Conservation (phyloP, 768 basidiomycete species). For the Butyriboletus loyo region DNA sequence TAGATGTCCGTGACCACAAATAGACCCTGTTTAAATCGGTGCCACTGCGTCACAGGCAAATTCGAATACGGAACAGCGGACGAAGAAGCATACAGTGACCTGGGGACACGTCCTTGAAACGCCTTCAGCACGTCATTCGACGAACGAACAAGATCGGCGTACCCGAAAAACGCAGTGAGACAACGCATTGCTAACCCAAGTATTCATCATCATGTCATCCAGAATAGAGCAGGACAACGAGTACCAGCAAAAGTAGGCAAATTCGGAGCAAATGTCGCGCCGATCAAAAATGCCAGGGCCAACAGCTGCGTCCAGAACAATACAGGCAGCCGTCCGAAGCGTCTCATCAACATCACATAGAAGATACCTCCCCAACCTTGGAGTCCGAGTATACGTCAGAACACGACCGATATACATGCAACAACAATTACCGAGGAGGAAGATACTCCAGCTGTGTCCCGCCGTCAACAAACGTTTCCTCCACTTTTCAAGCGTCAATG, state of each 20-base stretch:
- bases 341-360: conserved; percentile 30
- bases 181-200: conserved; percentile 29
- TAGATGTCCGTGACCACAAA: conserved; percentile 49
- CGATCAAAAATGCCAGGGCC: conserved; percentile 45
- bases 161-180: conserved; percentile 33
- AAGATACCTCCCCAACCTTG: conserved; percentile 32
- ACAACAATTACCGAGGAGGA: conserved; percentile 36
- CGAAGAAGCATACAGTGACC: conserved; percentile 36
- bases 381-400: conserved; percentile 3
- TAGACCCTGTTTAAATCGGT: conserved; percentile 32
- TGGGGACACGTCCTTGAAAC: conserved; percentile 47
- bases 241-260: conserved; percentile 46
- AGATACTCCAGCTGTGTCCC: conserved; percentile 43
- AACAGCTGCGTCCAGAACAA: conserved; percentile 38
- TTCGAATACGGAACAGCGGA: background rate
- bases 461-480: conserved; percentile 1
- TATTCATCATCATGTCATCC: background rate
- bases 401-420: background rate
- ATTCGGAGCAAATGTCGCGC: conserved; percentile 50
- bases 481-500: background rate
- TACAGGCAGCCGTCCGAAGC: conserved; percentile 29
- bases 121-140: background rate
- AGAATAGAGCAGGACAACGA: background rate
- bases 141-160: background rate
- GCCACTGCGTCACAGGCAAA: background rate